phyloP scores from a whole-genome alignment of 2,329 filamentous ascomycete genomes.

The Fusarium ambrosium region DNA sequence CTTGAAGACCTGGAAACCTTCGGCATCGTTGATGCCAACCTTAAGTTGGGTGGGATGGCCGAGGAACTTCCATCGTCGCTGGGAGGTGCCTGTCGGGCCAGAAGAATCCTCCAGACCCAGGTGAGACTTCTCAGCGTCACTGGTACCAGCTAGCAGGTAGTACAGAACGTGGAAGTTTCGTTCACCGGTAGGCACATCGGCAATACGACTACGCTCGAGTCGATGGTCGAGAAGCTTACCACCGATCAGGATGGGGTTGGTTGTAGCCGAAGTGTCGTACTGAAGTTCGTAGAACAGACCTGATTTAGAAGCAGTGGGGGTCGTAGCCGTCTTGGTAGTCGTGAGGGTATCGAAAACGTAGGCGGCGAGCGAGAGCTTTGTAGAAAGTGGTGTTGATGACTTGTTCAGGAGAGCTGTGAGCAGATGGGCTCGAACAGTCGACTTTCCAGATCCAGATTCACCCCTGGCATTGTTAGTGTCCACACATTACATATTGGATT shows the following conservation, averaged over 20 bases:
- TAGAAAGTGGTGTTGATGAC: slow-evolving; percentile 92
- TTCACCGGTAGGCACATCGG: slow-evolving; percentile 93
- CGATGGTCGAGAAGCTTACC: slow-evolving; percentile 95
- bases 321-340: slow-evolving; percentile 96
- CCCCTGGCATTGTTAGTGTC: slow-evolving; percentile 69
- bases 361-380: slow-evolving; percentile 91
- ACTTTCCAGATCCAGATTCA: slow-evolving; percentile 96
- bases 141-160: slow-evolving; percentile 94
- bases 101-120: slow-evolving; percentile 71
- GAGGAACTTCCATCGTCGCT: slow-evolving; percentile 94
- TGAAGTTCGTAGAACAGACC: slow-evolving; percentile 96
- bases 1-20: slow-evolving; percentile 98
- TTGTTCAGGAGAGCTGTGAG: slow-evolving; percentile 88
- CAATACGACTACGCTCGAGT: slow-evolving; percentile 90
- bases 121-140: slow-evolving; percentile 89
- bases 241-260: slow-evolving; percentile 89
- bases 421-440: slow-evolving; percentile 90
- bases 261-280: slow-evolving; percentile 89
- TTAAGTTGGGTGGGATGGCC: slow-evolving; percentile 97
- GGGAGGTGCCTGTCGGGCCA: slow-evolving; percentile 62
- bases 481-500: neutral
- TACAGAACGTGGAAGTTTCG: slow-evolving; percentile 97
- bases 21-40: slow-evolving; percentile 94
- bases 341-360: slow-evolving; percentile 97
- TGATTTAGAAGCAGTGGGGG: slow-evolving; percentile 94